Conservation (phyloP, 2,329 filamentous ascomycete genomes). For the Diplodia intermedia region DNA sequence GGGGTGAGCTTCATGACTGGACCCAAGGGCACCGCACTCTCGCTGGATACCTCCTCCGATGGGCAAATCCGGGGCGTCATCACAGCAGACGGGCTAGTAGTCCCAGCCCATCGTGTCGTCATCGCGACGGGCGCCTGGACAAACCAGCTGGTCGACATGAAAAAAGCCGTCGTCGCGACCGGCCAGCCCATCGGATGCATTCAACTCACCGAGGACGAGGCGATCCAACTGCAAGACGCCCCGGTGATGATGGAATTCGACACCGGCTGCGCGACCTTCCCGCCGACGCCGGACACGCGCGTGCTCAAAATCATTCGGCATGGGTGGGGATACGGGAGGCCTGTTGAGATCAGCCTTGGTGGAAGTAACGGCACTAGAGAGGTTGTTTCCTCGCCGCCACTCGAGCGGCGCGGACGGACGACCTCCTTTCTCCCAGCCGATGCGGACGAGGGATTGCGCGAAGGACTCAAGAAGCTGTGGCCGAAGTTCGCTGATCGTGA, state of each 20-base stretch:
- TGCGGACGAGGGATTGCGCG: conserved; percentile 31
- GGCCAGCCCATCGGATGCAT: conserved; percentile 34
- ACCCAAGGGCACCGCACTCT: conserved; percentile 28
- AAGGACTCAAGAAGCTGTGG: conserved; percentile 32
- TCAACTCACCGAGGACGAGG: conserved; percentile 31
- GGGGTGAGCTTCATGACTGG: conserved; percentile 34
- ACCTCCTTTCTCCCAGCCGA: conserved; percentile 10
- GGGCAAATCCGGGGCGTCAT: conserved; percentile 29
- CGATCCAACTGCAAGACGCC: conserved; percentile 15
- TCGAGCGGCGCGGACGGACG: neutral
- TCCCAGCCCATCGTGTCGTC: conserved; percentile 38
- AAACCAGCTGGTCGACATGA: conserved; percentile 33
- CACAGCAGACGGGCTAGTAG: conserved; percentile 24
- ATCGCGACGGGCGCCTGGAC: conserved; percentile 42
- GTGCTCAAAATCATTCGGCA: conserved; percentile 75
- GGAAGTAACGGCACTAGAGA: conserved; percentile 36
- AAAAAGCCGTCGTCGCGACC: conserved; percentile 33
- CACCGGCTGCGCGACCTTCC: conserved; percentile 62
- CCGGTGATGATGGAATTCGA: conserved; percentile 40
- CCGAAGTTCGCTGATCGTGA: conserved; percentile 61
- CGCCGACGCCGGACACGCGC: conserved; percentile 56
- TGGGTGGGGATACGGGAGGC: conserved; percentile 66
- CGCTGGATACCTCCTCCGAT: conserved; percentile 24
- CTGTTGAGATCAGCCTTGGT: neutral
- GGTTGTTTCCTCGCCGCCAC: conserved; percentile 46